Base-by-base conservation (phyloP, 2,329 filamentous ascomycete species). In the Nakataea oryzae region DNA sequence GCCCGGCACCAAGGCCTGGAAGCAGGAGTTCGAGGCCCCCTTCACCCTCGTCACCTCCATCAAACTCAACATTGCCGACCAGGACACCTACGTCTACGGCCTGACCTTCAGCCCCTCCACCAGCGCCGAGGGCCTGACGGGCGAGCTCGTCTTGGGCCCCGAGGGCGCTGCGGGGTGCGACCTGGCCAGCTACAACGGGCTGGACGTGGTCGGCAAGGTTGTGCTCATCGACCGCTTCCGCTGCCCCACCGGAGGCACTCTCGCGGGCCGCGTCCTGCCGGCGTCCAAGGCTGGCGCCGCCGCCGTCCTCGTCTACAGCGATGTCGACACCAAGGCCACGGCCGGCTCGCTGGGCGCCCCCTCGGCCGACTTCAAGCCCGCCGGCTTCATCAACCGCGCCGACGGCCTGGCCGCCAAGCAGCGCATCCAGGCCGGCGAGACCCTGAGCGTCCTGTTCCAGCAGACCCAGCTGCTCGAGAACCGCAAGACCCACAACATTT, bases 221-320 rank as follows among this genome's bases (percentile, higher is more conserved):
- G 76, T 77, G 5, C 69, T 79, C 29, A 71, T 77, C 1, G 70
- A 77, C 66, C 70, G 75, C 54, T 73, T 72, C 63, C 64, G 70
- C 26, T 79, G 77, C 63, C 75, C 75, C 0, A 74, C 75, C 34
- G 75, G 74, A 1, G 74, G 60, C 1, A 61, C 60, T n/a, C 54
- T 61, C n/a, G 72, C 77, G 63, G 79, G 81, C 1, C 75, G 88
- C 41, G 69, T 86, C 9, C 72, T 79, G 60, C 76, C 80, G 61
- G 75, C 91, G 57, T 73, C 79, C 63, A 72, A 74, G 1, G 83
- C 83, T 32, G 69, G 81, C 63, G 69, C 66, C 1, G 71, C 87
- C 7, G 76, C 81, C 60, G 78, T 78, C 24, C 85, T 81, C 60
- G 83, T 83, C 2, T 86, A 84, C 70, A 82, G 87, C 24, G 80